Evolutionary conservation across 169 alveolate species (phyloP).

Genomic region (Plasmodium gallinaceum): DNA sequence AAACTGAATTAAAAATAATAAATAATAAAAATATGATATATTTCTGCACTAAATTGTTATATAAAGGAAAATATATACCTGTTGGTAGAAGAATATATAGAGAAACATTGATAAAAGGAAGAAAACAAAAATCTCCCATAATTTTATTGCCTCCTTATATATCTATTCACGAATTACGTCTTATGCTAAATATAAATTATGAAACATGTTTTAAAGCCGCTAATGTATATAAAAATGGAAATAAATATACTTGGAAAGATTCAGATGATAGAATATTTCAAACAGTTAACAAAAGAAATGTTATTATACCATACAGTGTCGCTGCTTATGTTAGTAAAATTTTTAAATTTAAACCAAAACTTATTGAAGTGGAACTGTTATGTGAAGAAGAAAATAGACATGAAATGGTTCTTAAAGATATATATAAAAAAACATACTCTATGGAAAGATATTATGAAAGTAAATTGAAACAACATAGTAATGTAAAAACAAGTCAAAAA

Average conservation of each 20-base stretch:
- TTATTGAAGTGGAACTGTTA: conserved; percentile 83
- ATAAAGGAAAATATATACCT: conserved; percentile 83
- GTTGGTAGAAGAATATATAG: conserved; percentile 83
- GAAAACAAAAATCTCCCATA: conserved; percentile 85
- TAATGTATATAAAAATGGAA: conserved; percentile 79
- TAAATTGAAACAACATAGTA: conserved; percentile 3
- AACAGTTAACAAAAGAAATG: conserved; percentile 82
- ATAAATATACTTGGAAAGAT: conserved; percentile 84
- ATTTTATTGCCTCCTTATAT: conserved; percentile 85
- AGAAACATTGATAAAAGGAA: conserved; percentile 80
- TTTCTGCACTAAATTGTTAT: conserved; percentile 37
- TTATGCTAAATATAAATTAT: conserved; percentile 82
- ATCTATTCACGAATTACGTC: conserved; percentile 82
- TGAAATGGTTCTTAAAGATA: conserved; percentile 19
- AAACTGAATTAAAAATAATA: conserved; percentile 6
- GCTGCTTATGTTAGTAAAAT: conserved; percentile 85
- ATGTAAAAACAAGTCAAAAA: background rate
- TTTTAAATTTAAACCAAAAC: conserved; percentile 83
- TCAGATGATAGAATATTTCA: conserved; percentile 82
- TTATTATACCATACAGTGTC: conserved; percentile 82
- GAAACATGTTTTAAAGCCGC: conserved; percentile 81
- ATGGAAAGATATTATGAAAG: conserved; percentile 27
- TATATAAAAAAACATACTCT: conserved; percentile 31
- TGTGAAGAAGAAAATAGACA: conserved; percentile 76
- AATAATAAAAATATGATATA: conserved; percentile 40